These are phyloP conservation scores for Candida ponderosae DNA, from an alignment of 805 yeast species.

Conservation along the genomic window DNA sequence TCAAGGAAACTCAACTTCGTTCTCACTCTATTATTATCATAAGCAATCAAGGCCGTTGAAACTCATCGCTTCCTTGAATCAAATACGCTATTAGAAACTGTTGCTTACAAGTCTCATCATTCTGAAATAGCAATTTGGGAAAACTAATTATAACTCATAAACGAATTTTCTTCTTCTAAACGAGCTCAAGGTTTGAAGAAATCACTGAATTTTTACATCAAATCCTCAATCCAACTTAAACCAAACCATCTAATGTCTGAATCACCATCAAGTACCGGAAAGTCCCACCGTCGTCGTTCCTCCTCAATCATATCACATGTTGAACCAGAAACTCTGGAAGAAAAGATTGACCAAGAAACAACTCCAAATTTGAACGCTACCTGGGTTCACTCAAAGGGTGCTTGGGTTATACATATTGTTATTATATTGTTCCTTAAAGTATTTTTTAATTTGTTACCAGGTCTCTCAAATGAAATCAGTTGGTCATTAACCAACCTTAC, in stretches of 20 bases:
- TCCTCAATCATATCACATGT: conserved; percentile 87
- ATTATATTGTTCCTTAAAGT: conserved; percentile 67
- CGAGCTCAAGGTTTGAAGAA: no score
- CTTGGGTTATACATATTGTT: conserved; percentile 91
- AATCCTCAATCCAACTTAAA: no score
- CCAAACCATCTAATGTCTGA: neutral
- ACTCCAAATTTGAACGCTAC: conserved; percentile 88
- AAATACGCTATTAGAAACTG: no score
- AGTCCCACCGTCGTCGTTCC: conserved; percentile 56
- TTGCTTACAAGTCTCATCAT: no score
- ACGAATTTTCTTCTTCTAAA: no score
- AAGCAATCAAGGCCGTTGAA: no score
- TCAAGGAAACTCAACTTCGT: no score
- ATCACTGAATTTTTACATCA: no score
- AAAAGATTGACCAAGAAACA: conserved; percentile 83
- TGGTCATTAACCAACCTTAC: conserved; percentile 94
- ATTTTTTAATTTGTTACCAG: conserved; percentile 72
- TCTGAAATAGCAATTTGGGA: no score
- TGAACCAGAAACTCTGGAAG: conserved; percentile 88
- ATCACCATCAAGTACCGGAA: conserved; percentile 11
- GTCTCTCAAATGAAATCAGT: conserved; percentile 72
- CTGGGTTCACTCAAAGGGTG: conserved; percentile 95
- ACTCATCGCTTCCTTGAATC: no score
- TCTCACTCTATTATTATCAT: no score
- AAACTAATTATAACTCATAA: no score